phyloP scores from a whole-genome alignment of 306 rosid species.

The Sicyos baderoa region DNA sequence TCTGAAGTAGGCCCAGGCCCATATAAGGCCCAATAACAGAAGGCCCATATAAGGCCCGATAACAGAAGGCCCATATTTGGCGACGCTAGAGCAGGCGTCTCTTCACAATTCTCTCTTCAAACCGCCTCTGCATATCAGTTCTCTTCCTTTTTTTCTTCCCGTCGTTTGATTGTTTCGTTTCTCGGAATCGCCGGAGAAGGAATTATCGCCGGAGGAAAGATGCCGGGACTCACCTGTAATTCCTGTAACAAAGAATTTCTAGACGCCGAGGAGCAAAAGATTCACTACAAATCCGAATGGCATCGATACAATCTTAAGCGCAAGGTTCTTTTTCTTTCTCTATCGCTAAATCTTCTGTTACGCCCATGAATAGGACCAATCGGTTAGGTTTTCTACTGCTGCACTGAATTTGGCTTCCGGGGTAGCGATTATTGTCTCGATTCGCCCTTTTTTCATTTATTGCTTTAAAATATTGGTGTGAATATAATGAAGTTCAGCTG shows the following conservation, averaged over 20 bases:
- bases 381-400: background rate
- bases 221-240: conserved; percentile 73
- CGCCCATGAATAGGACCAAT: background rate
- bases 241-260: conserved; percentile 81
- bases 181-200: background rate
- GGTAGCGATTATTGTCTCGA: background rate
- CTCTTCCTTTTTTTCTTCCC: background rate
- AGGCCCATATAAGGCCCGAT: background rate
- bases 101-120: background rate
- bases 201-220: conserved; percentile 16
- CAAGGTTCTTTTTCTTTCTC: conserved; percentile 44
- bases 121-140: background rate
- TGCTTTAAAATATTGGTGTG: background rate
- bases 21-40: background rate
- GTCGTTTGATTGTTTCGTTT: background rate
- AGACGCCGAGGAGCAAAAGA: conserved; percentile 56
- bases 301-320: conserved; percentile 99
- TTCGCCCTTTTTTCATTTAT: background rate
- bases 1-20: too few relatives aligned
- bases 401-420: background rate
- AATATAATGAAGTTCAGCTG: background rate
- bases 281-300: conserved; percentile 96
- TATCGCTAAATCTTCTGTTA: background rate
- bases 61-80: background rate
- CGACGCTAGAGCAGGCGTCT: conserved; percentile 9